phyloP scores from a whole-genome alignment of 108 stramenopile species.

The Nitzschia sp. region DNA sequence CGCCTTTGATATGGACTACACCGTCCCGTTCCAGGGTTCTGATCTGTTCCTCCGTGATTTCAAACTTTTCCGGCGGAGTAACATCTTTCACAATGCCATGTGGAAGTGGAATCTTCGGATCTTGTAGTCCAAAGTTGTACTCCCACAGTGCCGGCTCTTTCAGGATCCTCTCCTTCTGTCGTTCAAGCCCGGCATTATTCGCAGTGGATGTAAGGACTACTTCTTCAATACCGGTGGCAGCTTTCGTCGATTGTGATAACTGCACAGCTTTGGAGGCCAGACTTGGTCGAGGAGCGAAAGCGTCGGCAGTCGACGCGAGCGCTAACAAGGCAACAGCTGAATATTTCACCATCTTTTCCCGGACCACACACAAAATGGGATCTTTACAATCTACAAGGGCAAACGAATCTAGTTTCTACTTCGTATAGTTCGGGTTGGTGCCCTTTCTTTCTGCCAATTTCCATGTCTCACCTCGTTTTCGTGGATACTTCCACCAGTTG shows the following conservation, averaged over 20 bases:
- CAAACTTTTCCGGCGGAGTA: slow-evolving; percentile 67
- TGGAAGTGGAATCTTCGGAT: slow-evolving; percentile 70
- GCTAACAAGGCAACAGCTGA: not conserved
- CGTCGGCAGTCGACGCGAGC: not conserved
- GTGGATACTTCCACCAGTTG: slow-evolving; percentile 1
- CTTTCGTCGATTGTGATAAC: slow-evolving; percentile 7
- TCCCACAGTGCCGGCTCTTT: slow-evolving; percentile 87
- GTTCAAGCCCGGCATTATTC: not conserved
- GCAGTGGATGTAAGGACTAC: slow-evolving; percentile 34
- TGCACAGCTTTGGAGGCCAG: slow-evolving; percentile 2
- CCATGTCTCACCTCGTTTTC: not conserved
- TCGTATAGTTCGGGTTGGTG: slow-evolving; percentile 1
- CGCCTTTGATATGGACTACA: slow-evolving; percentile 81
- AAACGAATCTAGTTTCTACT: not conserved
- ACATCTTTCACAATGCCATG: slow-evolving; percentile 70
- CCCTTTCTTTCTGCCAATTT: not conserved
- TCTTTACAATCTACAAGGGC: not conserved
- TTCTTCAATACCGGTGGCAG: slow-evolving; percentile 19
- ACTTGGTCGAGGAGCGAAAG: slow-evolving; percentile 18
- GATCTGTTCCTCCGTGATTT: slow-evolving; percentile 75
- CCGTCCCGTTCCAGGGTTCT: slow-evolving; percentile 83
- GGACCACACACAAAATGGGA: not conserved
- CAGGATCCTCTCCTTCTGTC: slow-evolving; percentile 64
- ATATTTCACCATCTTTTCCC: not conserved
- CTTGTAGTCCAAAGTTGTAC: slow-evolving; percentile 92